Base-by-base conservation (phyloP, 164 flowering plant genomes). In the Berberis thunbergii region DNA sequence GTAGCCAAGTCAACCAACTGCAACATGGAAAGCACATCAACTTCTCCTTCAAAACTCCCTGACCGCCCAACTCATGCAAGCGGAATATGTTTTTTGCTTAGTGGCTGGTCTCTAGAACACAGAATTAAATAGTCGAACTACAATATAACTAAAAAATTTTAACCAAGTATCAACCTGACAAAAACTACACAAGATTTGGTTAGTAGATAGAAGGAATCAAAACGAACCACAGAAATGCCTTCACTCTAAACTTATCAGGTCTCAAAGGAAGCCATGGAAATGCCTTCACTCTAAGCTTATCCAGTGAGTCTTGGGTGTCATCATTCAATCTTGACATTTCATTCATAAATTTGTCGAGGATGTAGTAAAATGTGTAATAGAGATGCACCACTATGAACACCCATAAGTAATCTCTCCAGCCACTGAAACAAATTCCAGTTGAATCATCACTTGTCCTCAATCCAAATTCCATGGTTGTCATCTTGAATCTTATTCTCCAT, bases 11-110 rank as follows among this genome's bases (percentile, higher is more conserved):
- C 63, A 50, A 75, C 60, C 71, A 54, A 52, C 61, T 13, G 62
- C 64, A 68, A 72, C 41, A 63, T 63, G 70, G 57, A 44, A 77
- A 68, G 69, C 62, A 57, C 72, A 61, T 50, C 78, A 54, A 71
- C 71, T 61, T 57, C 75, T 50, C 67, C 70, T 63, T 73, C 77
- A 68, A 54, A 69, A 58, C 64, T 41, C 56, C 59, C 73, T 64
- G 61, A 53, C 43, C 69, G 60, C 46, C 61, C 60, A 63, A 59
- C 41, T 61, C 74, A 67, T 64, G 69, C 61, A 66, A 62, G 61
- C 68, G 75, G 68, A 69, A 48, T 67, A 64, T 72, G 71, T 40
- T 61, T 49, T 45, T 63, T 59, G 48, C 60, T 48, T 6, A 55
- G 45, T 57, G 64, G 57, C 59, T 49, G 68, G 67, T 63, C 39